phyloP scores from a whole-genome alignment of 805 yeast genomes.

The Candida tammaniensis region DNA sequence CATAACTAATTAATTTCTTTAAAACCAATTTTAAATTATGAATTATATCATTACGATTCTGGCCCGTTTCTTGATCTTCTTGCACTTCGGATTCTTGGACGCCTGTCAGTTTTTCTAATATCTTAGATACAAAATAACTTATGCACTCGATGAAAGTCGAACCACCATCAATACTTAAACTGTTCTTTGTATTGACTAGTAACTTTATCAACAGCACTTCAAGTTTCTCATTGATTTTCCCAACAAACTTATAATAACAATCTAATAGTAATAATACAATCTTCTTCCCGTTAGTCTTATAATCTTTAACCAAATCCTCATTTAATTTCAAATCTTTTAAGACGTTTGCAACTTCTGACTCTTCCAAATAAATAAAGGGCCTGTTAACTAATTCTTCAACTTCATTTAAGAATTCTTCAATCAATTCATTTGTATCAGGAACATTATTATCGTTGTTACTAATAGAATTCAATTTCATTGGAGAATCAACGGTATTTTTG shows the following conservation, averaged over 20 bases:
- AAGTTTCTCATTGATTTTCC: constrained; percentile 2
- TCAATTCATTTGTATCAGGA: neutral
- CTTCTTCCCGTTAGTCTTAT: constrained; percentile 7
- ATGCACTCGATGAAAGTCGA: constrained; percentile 12
- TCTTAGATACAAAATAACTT: constrained; percentile 7
- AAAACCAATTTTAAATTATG: constrained; percentile 1
- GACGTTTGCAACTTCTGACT: constrained; percentile 7
- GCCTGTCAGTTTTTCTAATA: constrained; percentile 4
- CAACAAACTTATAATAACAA: constrained; percentile 9
- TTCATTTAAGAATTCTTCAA: constrained; percentile 25
- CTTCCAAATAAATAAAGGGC: constrained; percentile 6
- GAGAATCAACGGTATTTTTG: constrained; percentile 32
- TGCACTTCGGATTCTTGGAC: too few species aligned
- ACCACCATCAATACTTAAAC: constrained; percentile 4
- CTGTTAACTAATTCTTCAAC: constrained; percentile 19
- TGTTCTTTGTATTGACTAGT: constrained; percentile 10
- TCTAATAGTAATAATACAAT: constrained; percentile 10
- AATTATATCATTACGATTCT: neutral
- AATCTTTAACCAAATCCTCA: constrained; percentile 7
- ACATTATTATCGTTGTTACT: constrained; percentile 9
- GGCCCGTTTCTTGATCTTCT: neutral
- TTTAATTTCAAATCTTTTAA: constrained; percentile 7
- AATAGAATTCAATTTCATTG: constrained; percentile 19
- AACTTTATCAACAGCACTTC: constrained; percentile 10
- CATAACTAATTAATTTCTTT: constrained; percentile 8